A percentile compares a stretch with the other conserved stretches of the same genome.
Evolutionary conservation across 2,329 filamentous ascomycete species (phyloP).

Genomic region (Periglandula ipomoeae): DNA sequence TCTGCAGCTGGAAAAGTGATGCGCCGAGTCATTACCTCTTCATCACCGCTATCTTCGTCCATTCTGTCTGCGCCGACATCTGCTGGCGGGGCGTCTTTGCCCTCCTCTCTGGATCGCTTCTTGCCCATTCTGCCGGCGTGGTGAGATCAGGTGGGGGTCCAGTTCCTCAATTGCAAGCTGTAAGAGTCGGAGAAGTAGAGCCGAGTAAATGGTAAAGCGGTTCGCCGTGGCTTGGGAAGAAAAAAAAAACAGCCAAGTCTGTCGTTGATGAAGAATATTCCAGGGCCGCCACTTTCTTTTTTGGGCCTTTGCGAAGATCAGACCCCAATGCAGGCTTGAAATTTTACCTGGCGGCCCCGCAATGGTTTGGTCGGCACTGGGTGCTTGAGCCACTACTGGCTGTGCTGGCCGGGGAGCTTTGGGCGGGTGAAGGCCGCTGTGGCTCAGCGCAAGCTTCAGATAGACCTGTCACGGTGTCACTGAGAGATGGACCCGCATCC

Average conservation of each 20-base stretch:
- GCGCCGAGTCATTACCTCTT: slow-evolving; percentile 32
- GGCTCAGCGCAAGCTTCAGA: too few species aligned
- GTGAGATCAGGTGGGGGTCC: not conserved
- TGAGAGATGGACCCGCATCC: not conserved
- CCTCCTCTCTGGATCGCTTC: slow-evolving; percentile 41
- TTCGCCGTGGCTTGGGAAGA: not conserved
- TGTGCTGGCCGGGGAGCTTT: too few species aligned
- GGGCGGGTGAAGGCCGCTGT: too few species aligned
- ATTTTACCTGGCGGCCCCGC: too few species aligned
- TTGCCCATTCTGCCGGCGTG: slow-evolving; percentile 33
- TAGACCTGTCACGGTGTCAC: too few species aligned
- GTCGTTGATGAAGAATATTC: not conserved
- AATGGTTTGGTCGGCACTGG: too few species aligned
- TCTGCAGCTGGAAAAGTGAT: not conserved
- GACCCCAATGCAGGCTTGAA: too few species aligned
- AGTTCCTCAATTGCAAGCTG: not conserved
- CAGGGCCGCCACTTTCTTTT: not conserved
- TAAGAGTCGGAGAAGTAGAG: too few species aligned
- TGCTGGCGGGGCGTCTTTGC: slow-evolving; percentile 27
- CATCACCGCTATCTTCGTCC: slow-evolving; percentile 43
- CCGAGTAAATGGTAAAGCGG: too few species aligned
- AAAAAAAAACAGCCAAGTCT: not conserved
- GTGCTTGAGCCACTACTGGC: too few species aligned
- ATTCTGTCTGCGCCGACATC: slow-evolving; percentile 39
- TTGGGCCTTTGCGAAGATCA: not conserved